Evolutionary conservation across 257 asterid species (phyloP).

Genomic region (Plantago ovata): DNA sequence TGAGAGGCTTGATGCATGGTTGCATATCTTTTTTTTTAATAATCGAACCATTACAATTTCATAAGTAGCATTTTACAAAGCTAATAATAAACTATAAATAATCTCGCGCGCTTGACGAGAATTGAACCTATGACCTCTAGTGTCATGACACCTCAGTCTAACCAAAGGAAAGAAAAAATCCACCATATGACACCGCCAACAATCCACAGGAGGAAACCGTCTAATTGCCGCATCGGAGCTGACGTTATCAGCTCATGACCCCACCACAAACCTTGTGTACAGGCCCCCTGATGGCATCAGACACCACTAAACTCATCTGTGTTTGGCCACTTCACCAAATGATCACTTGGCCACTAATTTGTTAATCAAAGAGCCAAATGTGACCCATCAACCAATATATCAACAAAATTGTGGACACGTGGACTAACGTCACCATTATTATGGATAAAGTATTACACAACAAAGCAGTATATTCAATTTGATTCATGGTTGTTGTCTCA

Average conservation of each 20-base stretch:
- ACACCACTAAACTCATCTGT: constrained; percentile 40
- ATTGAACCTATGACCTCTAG: too few species aligned
- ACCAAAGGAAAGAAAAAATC: too few species aligned
- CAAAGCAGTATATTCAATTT: constrained; percentile 51
- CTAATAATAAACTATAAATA: too few species aligned
- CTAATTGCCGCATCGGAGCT: constrained; percentile 19
- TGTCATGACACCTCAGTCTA: too few species aligned
- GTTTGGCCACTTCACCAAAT: constrained; percentile 27
- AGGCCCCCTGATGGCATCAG: constrained; percentile 32
- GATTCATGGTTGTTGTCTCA: too few species aligned
- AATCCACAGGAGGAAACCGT: constrained; percentile 21
- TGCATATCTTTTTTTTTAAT: too few species aligned
- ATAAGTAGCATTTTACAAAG: too few species aligned
- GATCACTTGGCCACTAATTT: constrained; percentile 37
- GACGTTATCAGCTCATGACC: constrained; percentile 2
- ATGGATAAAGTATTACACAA: constrained; percentile 9
- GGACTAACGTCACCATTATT: constrained; percentile 22
- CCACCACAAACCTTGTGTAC: constrained; percentile 16
- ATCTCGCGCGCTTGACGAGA: too few species aligned
- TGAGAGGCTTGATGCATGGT: too few species aligned
- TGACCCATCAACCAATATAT: constrained; percentile 19
- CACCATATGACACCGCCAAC: constrained; percentile 12
- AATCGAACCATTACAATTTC: too few species aligned
- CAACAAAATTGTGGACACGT: constrained; percentile 30
- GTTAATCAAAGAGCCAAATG: constrained; percentile 9